Evolutionary conservation across 1,284 basidiomycete species (phyloP), one percentile per base, ranked within the genome.

Genomic region (Chalciporus sp.): DNA sequence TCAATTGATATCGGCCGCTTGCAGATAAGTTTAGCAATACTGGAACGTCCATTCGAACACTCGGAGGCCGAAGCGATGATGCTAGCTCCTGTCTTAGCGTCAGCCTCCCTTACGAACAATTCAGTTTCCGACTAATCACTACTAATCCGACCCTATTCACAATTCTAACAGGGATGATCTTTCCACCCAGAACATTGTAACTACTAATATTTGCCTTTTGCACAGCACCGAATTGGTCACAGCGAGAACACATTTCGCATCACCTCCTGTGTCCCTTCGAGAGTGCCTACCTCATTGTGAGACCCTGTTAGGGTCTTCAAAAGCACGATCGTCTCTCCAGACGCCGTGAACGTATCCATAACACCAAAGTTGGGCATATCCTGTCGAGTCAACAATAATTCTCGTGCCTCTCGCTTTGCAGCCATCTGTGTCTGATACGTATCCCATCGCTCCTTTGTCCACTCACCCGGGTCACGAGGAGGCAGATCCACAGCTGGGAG

Each of bases 261-360:
- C 33, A 84, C 72, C 66, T 91, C 88, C 58, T 91, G 83, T 23
- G 90, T 77, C 2, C 87, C 88, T 58, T 92, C 89, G 59, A 86
- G 80, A 7, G 80, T 65, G 5, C 83, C 86, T n/a, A 92, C 63
- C 51, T 76, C 74, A 56, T 85, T 79, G 61, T 92, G 90, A 1
- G 77, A 79, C 7, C 90, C 90, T 58, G 76, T 81, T 37, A 77
- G 63, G 3, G 83, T 81, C 71, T 86, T 84, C 35, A 90, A 74
- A 35, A 85, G 82, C 7, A 78, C 74, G 4, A 88, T 76, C 54
- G 76, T 78, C 41, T 81, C 72, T 10, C 74, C 74, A 2, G 72
- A 69, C 6, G 70, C 71, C 19, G 71, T 51, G 56, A 90, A 85
- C 50, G 80, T 74, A 49, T 85, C 77, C 46, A 87, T 67, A 3